Conservation (phyloP, 2,329 filamentous ascomycete species). For the Chaetomiaceae sp. region DNA sequence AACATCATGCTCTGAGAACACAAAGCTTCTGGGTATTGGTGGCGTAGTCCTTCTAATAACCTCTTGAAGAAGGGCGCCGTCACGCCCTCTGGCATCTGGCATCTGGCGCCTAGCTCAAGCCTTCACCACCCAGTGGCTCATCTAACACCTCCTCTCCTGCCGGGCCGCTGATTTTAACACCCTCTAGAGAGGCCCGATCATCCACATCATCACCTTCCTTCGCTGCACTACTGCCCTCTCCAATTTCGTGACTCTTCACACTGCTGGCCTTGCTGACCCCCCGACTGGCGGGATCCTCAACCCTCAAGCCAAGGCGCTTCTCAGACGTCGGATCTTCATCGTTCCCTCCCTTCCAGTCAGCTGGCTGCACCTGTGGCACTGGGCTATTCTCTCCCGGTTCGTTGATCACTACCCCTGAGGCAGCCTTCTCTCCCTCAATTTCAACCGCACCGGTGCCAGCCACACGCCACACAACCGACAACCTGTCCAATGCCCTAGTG, state of each 20-base stretch:
- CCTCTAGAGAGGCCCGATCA: conserved; percentile 26
- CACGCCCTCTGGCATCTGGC: neutral
- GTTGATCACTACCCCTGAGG: conserved; percentile 43
- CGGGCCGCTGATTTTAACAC: conserved; percentile 31
- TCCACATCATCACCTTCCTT: conserved; percentile 7
- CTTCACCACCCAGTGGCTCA: neutral
- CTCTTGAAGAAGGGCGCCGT: neutral
- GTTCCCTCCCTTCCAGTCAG: conserved; percentile 68
- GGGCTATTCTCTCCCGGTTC: conserved; percentile 64
- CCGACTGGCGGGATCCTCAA: conserved; percentile 59
- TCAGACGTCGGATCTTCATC: conserved; percentile 44
- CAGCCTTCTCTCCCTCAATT: conserved; percentile 17
- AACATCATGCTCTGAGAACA: too few relatives aligned
- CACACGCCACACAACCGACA: conserved; percentile 79
- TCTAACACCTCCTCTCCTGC: conserved; percentile 27
- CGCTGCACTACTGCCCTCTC: neutral
- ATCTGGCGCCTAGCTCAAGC: neutral
- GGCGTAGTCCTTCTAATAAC: too few relatives aligned
- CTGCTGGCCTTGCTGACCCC: conserved; percentile 71
- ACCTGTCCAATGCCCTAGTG: conserved; percentile 70
- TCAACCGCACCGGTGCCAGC: conserved; percentile 28
- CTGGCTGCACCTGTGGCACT: conserved; percentile 63
- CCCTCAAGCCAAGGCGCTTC: conserved; percentile 65
- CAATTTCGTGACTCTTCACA: conserved; percentile 39
- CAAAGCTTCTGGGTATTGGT: too few relatives aligned